A percentile compares a stretch with the other conserved stretches of the same genome.
Conservation (phyloP, 164 flowering plant species). For the Stephania japonica region DNA sequence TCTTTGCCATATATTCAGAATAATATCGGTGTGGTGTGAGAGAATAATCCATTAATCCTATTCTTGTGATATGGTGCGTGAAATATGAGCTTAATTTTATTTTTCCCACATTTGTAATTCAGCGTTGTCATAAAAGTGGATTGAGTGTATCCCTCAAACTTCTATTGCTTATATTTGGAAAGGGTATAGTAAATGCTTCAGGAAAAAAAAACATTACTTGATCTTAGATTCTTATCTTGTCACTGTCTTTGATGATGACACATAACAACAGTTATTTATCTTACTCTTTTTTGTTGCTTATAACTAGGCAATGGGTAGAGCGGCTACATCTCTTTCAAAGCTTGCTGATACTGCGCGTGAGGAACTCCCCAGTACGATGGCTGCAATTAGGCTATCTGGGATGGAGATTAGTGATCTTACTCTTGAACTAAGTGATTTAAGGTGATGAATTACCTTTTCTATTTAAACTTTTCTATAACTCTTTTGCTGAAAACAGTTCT, state of each 20-base stretch:
- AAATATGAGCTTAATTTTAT: too few relatives aligned
- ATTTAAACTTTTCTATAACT: not conserved
- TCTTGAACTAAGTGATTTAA: conserved; percentile 78
- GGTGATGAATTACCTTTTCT: conserved; percentile 33
- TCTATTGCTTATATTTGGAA: not conserved
- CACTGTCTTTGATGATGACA: not conserved
- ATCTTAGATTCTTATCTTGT: not conserved
- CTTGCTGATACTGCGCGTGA: conserved; percentile 85
- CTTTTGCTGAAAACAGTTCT: not conserved
- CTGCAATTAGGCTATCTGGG: conserved; percentile 86
- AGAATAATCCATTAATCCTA: too few relatives aligned
- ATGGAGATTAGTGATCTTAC: conserved; percentile 97
- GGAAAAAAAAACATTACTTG: not conserved
- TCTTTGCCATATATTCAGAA: too few relatives aligned
- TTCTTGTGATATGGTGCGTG: too few relatives aligned
- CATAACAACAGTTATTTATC: conserved; percentile 1
- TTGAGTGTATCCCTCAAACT: not conserved
- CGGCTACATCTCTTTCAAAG: conserved; percentile 81
- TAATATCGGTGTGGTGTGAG: too few relatives aligned
- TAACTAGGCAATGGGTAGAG: conserved; percentile 77
- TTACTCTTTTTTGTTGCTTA: conserved; percentile 7
- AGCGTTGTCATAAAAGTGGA: too few relatives aligned
- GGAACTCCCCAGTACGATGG: conserved; percentile 93
- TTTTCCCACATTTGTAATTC: too few relatives aligned
- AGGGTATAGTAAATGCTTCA: not conserved